Percentiles rank a stretch among this genome's conserved stretches.
Conservation (phyloP, 805 yeast species). For the Jamesozyma rosinii region DNA sequence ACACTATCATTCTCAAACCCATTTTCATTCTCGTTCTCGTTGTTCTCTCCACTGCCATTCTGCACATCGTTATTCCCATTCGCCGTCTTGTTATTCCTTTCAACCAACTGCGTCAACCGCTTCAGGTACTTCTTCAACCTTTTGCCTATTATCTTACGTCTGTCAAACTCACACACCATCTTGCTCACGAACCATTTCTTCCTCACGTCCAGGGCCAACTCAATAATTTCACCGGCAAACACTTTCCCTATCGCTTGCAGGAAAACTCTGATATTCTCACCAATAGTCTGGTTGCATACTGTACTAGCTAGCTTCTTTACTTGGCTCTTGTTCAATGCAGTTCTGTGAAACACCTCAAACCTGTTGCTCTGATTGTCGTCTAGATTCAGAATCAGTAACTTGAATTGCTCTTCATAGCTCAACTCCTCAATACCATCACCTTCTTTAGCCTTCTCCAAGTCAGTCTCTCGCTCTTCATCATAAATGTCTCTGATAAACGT, state of each 20-base stretch:
- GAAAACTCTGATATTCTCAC: conserved; percentile 70
- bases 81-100: conserved; percentile 29
- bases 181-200: conserved; percentile 40
- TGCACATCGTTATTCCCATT: conserved; percentile 1
- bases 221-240: conserved; percentile 82
- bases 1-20: conserved; percentile 18
- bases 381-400: conserved; percentile 60
- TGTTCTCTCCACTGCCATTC: conserved; percentile 2
- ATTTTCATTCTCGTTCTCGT: conserved; percentile 4
- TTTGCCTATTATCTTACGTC: conserved; percentile 33
- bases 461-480: conserved; percentile 8
- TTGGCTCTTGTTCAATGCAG: conserved; percentile 61
- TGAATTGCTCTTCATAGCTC: conserved; percentile 47
- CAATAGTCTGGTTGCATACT: conserved; percentile 69
- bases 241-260: conserved; percentile 82
- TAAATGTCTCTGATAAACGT: conserved; percentile 21
- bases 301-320: conserved; percentile 74
- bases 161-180: conserved; percentile 32
- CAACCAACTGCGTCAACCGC: conserved; percentile 27
- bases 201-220: conserved; percentile 68
- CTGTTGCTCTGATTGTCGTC: conserved; percentile 77
- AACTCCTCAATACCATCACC: conserved; percentile 24
- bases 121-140: conserved; percentile 31
- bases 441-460: background rate
- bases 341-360: conserved; percentile 78